Base-by-base conservation (phyloP, 192 early-diverging fungal species). In the Jimgerdemannia lactiflua region DNA sequence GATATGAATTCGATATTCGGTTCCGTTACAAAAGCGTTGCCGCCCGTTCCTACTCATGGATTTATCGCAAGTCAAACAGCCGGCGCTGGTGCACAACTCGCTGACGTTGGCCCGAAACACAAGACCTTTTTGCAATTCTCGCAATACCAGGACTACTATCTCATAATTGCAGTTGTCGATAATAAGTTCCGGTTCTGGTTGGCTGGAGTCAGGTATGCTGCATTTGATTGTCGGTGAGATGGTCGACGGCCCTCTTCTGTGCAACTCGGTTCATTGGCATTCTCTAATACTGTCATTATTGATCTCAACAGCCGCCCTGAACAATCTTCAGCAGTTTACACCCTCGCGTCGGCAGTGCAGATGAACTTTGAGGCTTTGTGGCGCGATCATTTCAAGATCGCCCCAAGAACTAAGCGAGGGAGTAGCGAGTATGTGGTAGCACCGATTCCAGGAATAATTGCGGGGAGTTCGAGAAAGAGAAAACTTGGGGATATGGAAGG, bases 121-220 rank as follows among this genome's bases (percentile, higher is more conserved):
- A 75, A 78, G 43, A 70, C 79, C 0, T 83, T 83, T 65, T 70
- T 83, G 2, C 78, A 79, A 20, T 83, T 83, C 63, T 70, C 78
- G 4, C 81, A 83, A 64, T 83, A 77, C 49, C 77, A 79, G 40
- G 81, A 83, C 11, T 83, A 74, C 74, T 79, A 83, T 54, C 70
- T 83, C 49, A 75, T 83, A 17, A 66, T 79, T 42, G 78, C 78
- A 8, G 73, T 77, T 39, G 71, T 77, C 1, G 74, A 79, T 14
- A 81, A 78, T 68, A 73, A 74, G 65, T 75, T 81, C 29, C 76
- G 72, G 43, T 71, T 76, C 6, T 81, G 74, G 43, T 63, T 81
- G 17, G 75, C 75, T 64, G 73, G 79, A 64, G 63, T 77, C 7
- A 76, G 69, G 79, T 80, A 80, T 59, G 69, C 41, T 3, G 4